A percentile compares a stretch with the other conserved stretches of the same genome.
These are phyloP conservation scores for Clonostachys byssicola DNA, from an alignment of 2,329 filamentous ascomycete genomes.

Conservation along the genomic window DNA sequence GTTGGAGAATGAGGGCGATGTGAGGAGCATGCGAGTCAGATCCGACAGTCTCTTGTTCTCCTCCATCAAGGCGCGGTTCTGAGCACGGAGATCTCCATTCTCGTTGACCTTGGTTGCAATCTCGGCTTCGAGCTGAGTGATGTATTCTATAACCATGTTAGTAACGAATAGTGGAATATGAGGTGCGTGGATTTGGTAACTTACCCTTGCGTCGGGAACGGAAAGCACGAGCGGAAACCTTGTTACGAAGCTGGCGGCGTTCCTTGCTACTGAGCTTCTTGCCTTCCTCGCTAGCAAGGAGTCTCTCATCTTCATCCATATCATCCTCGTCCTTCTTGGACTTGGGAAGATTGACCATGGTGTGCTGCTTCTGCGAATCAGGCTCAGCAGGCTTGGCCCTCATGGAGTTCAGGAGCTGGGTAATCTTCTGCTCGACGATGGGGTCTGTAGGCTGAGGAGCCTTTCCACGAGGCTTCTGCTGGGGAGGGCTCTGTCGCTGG, in stretches of 20 bases:
- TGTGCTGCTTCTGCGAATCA: conserved; percentile 37
- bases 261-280: conserved; percentile 99
- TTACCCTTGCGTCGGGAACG: conserved; percentile 96
- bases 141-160: conserved; percentile 69
- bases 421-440: conserved; percentile 87
- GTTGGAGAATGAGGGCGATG: conserved; percentile 76
- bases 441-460: conserved; percentile 55
- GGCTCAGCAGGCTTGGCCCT: conserved; percentile 62
- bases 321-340: conserved; percentile 93
- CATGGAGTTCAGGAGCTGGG: conserved; percentile 89
- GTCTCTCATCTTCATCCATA: conserved; percentile 95
- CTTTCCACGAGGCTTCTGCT: conserved; percentile 49
- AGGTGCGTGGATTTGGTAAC: conserved; percentile 14
- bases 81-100: conserved; percentile 71
- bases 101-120: conserved; percentile 81
- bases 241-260: conserved; percentile 94
- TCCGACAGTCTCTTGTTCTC: conserved; percentile 81
- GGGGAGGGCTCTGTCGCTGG: conserved; percentile 26
- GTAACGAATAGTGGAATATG: not conserved
- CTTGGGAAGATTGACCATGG: conserved; percentile 65
- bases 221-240: conserved; percentile 96
- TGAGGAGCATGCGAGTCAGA: conserved; percentile 75
- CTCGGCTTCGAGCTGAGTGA: conserved; percentile 87
- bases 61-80: conserved; percentile 78
- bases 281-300: conserved; percentile 93